Conservation (phyloP, 164 flowering plant species). For the Santalum album region DNA sequence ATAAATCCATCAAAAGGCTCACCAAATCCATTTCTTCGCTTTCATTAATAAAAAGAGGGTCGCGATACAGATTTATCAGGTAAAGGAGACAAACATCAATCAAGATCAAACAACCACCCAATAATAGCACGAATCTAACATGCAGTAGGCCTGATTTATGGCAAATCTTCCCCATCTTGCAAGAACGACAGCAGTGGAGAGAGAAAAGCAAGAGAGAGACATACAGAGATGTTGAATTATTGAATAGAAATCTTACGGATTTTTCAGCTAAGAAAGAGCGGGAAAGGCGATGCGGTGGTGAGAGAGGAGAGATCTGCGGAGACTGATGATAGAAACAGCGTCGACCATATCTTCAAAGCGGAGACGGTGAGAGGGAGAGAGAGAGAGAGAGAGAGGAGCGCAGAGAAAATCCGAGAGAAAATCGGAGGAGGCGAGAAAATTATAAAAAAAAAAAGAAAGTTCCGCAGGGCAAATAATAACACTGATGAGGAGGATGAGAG, state of each 20-base stretch:
- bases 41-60: no score
- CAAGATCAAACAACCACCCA: no score
- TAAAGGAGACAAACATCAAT: no score
- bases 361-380: neutral
- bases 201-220: neutral
- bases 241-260: slow-evolving; percentile 6
- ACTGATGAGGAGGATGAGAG: no score
- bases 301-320: slow-evolving; percentile 12
- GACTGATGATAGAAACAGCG: slow-evolving; percentile 1
- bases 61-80: no score
- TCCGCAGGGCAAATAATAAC: no score
- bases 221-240: neutral
- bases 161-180: neutral
- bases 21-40: no score
- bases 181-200: no score
- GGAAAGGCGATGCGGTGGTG: no score
- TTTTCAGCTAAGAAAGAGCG: slow-evolving; percentile 7
- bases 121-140: no score
- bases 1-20: no score
- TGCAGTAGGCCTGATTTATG: neutral
- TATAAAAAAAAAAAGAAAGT: slow-evolving; percentile 11
- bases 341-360: slow-evolving; percentile 4
- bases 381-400: slow-evolving; percentile 6
- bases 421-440: neutral
- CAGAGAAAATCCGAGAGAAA: neutral